These are phyloP conservation scores for Saururus chinensis DNA, from an alignment of 164 flowering plant genomes.

Conservation along the genomic window DNA sequence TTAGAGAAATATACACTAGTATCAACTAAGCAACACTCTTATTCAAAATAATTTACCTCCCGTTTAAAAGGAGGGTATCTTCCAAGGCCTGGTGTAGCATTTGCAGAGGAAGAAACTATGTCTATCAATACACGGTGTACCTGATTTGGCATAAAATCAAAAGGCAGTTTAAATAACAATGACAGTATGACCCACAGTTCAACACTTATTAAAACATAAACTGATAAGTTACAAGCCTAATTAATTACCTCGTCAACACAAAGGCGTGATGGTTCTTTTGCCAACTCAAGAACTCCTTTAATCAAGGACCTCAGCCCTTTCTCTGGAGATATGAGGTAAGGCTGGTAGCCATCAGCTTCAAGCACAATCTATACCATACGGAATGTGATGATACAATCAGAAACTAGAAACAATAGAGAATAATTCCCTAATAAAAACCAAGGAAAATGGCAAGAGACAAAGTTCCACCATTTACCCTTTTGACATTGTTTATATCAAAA, in stretches of 20 bases:
- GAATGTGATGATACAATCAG: not conserved
- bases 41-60: conserved; percentile 43
- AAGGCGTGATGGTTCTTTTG: conserved; percentile 92
- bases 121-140: conserved; percentile 93
- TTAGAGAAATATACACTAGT: not conserved
- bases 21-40: not conserved
- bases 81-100: conserved; percentile 95
- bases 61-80: conserved; percentile 95
- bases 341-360: conserved; percentile 99
- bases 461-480: conserved; percentile 46
- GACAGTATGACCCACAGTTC: no score
- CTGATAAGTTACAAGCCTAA: not conserved
- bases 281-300: conserved; percentile 83
- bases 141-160: conserved; percentile 18
- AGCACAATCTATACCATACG: conserved; percentile 58
- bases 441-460: not conserved
- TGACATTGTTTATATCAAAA: conserved; percentile 93
- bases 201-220: not conserved
- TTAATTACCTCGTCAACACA: conserved; percentile 92
- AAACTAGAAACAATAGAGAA: not conserved
- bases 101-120: conserved; percentile 87
- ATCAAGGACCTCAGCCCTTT: conserved; percentile 92
- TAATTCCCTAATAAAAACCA: not conserved
- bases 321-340: conserved; percentile 98
- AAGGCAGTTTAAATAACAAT: not conserved